Percentiles rank a stretch among this genome's conserved stretches.
Conservation (phyloP, 352 stramenopile genomes). For the Pilasporangium apinafurcum region DNA sequence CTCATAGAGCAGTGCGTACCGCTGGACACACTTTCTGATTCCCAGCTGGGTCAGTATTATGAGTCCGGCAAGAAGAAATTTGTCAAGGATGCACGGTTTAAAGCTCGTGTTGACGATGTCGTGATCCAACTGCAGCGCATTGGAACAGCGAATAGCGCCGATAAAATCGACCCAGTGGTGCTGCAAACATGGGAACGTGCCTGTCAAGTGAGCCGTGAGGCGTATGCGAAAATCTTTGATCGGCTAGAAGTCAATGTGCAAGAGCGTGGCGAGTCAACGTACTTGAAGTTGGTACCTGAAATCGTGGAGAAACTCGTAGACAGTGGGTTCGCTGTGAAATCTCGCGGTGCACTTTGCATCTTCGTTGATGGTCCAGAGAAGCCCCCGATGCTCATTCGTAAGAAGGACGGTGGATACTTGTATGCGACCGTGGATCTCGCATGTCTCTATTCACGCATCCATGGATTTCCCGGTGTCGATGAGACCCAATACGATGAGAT, state of each 20-base stretch:
- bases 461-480: constrained; percentile 61
- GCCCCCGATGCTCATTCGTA: constrained; percentile 77
- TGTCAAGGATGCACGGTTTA: constrained; percentile 36
- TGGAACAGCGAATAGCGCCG: constrained; percentile 7
- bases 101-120: constrained; percentile 52
- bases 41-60: constrained; percentile 60
- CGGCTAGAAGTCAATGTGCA: constrained; percentile 54
- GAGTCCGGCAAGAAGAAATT: constrained; percentile 56
- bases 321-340: constrained; percentile 39
- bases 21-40: constrained; percentile 45
- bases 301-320: constrained; percentile 40
- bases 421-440: constrained; percentile 77
- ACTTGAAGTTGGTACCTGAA: constrained; percentile 45
- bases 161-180: constrained; percentile 30
- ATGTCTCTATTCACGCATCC: constrained; percentile 67
- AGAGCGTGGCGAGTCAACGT: constrained; percentile 76
- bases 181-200: constrained; percentile 46
- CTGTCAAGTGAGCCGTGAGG: constrained; percentile 66
- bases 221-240: constrained; percentile 59
- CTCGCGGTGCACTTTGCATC: constrained; percentile 59
- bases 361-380: constrained; percentile 70
- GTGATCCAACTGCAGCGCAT: constrained; percentile 72
- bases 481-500: constrained; percentile 66
- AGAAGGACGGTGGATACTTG: constrained; percentile 71
- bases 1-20: constrained; percentile 45